These are phyloP conservation scores for Teratosphaeriaceae sp. DNA, from an alignment of 2,329 filamentous ascomycete species.

Conservation along the genomic window DNA sequence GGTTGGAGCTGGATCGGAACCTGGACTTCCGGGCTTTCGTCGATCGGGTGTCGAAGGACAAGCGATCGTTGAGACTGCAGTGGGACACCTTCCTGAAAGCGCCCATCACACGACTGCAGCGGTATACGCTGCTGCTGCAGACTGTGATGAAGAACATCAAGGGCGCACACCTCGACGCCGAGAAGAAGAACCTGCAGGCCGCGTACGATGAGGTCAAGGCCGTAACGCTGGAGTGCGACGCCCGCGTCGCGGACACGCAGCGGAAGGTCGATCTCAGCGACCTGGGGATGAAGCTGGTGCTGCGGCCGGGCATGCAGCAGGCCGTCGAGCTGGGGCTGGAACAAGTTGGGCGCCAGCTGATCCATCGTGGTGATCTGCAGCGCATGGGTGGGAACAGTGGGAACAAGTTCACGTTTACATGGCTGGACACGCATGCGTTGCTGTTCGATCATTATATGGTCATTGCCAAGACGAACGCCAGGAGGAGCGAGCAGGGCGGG, in stretches of 20 bases:
- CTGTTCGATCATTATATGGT: slow-evolving; percentile 97
- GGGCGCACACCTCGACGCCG: slow-evolving; percentile 64
- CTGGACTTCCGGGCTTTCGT: slow-evolving; percentile 81
- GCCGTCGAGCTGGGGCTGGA: slow-evolving; percentile 80
- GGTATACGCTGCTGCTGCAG: slow-evolving; percentile 75
- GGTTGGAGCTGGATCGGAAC: slow-evolving; percentile 78
- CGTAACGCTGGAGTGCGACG: slow-evolving; percentile 85
- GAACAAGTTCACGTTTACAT: slow-evolving; percentile 53
- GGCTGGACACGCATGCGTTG: slow-evolving; percentile 89
- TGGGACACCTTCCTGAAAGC: slow-evolving; percentile 95
- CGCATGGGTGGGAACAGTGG: slow-evolving; percentile 73
- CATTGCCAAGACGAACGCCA: slow-evolving; percentile 67
- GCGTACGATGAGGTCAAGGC: slow-evolving; percentile 88
- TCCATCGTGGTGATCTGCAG: slow-evolving; percentile 83
- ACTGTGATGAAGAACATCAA: slow-evolving; percentile 80
- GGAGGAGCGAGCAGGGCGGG: slow-evolving; percentile 61
- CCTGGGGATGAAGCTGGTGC: slow-evolving; percentile 71
- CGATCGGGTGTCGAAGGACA: slow-evolving; percentile 70
- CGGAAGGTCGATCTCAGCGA: slow-evolving; percentile 87
- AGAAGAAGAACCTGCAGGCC: slow-evolving; percentile 74
- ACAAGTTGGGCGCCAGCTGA: slow-evolving; percentile 84
- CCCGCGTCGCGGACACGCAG: slow-evolving; percentile 83
- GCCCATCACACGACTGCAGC: slow-evolving; percentile 85
- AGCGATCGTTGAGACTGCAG: slow-evolving; percentile 71
- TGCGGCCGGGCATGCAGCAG: slow-evolving; percentile 80